Evolutionary conservation across 177 flowering plant genomes (phyloP).

Genomic region (Telopea speciosissima): DNA sequence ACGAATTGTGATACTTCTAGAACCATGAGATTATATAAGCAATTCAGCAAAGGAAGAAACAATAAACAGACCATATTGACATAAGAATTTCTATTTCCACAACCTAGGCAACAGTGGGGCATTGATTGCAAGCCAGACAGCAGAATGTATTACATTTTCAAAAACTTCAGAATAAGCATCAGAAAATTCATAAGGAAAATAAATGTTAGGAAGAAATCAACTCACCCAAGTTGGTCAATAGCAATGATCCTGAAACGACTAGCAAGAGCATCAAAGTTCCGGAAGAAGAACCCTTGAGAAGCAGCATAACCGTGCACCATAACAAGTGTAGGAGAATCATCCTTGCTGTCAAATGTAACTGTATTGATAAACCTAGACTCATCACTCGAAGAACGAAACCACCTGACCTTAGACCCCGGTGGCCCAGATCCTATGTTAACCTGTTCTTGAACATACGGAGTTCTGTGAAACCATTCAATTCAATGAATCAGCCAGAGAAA

Average conservation of each 20-base stretch:
- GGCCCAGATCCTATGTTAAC: conserved; percentile 95
- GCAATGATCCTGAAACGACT: conserved; percentile 72
- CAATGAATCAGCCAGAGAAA: conserved; percentile 1
- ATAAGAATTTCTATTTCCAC: not conserved
- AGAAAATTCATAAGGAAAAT: not conserved
- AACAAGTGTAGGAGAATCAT: conserved; percentile 75
- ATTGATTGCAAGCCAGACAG: not conserved
- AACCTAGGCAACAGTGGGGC: not conserved
- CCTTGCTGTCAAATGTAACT: conserved; percentile 70
- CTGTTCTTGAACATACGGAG: conserved; percentile 69
- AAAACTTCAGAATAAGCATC: not conserved
- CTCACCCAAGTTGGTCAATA: conserved; percentile 95
- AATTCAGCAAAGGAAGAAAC: not conserved
- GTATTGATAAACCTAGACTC: conserved; percentile 87
- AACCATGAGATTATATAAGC: not conserved
- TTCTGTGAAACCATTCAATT: conserved; percentile 41
- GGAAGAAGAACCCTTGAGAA: conserved; percentile 92
- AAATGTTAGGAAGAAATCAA: not conserved
- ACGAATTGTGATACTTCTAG: not conserved
- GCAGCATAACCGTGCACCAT: conserved; percentile 98
- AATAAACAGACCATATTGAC: not conserved
- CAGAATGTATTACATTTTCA: not conserved
- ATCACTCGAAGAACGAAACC: conserved; percentile 79
- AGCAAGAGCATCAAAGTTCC: conserved; percentile 88
- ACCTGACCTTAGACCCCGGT: conserved; percentile 75